Conservation (phyloP, 2,329 filamentous ascomycete species). For the Periconia digitata region DNA sequence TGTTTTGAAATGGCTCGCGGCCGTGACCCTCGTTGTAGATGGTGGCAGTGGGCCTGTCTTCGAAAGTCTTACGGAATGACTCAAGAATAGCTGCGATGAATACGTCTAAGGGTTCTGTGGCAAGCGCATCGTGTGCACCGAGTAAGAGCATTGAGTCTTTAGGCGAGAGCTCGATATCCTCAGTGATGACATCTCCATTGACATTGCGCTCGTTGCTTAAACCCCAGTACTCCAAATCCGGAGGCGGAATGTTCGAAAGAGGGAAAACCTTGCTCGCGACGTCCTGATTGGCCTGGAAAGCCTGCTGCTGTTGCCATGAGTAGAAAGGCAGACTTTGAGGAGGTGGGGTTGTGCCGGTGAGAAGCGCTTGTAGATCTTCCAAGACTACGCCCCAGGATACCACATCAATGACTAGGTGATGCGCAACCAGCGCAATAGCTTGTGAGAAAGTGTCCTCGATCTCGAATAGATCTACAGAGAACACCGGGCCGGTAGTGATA, state of each 20-base stretch:
- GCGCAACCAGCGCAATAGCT: conserved; percentile 40
- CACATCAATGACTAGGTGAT: conserved; percentile 42
- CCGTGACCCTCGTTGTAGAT: conserved; percentile 55
- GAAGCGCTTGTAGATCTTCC: conserved; percentile 39
- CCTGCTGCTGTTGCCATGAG: conserved; percentile 38
- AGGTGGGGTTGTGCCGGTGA: conserved; percentile 26
- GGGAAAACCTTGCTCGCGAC: conserved; percentile 29
- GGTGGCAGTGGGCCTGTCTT: conserved; percentile 42
- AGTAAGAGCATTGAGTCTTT: conserved; percentile 36
- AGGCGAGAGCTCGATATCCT: conserved; percentile 32
- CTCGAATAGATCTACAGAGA: conserved; percentile 48
- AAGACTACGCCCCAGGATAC: conserved; percentile 46
- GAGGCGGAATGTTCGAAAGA: conserved; percentile 23
- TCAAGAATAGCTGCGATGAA: conserved; percentile 40
- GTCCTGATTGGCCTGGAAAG: conserved; percentile 27
- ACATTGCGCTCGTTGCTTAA: conserved; percentile 37
- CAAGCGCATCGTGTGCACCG: conserved; percentile 35
- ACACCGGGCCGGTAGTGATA: conserved; percentile 39
- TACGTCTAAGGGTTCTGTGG: conserved; percentile 41
- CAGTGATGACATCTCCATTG: conserved; percentile 35
- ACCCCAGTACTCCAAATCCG: conserved; percentile 42
- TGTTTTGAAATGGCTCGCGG: conserved; percentile 48
- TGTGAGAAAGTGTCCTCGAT: conserved; percentile 35
- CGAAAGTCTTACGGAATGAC: conserved; percentile 49
- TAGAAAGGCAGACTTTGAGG: conserved; percentile 41